Evolutionary conservation across 2,329 filamentous ascomycete species (phyloP).

Genomic region (Grosmannia penicillata): DNA sequence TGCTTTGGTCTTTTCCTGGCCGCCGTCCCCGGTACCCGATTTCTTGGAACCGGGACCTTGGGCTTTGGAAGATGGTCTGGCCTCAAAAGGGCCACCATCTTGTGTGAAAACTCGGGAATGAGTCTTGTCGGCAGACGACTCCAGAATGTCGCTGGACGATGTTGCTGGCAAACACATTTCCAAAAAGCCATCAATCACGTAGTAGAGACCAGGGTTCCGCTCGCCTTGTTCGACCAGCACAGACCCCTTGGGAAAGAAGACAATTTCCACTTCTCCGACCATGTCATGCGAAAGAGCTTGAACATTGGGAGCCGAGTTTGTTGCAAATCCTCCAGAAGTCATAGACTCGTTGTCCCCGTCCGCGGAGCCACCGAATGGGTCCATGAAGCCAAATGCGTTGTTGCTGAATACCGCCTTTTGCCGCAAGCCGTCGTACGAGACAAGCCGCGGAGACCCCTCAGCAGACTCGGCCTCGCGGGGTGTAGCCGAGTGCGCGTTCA

Average conservation of each 20-base stretch:
- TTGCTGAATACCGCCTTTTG: constrained; percentile 67
- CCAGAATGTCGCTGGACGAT: constrained; percentile 23
- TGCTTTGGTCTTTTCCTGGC: constrained; percentile 29
- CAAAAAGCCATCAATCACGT: constrained; percentile 92
- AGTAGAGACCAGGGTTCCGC: constrained; percentile 90
- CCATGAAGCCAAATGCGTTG: constrained; percentile 84
- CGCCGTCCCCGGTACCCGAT: constrained; percentile 12
- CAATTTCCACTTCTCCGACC: constrained; percentile 86
- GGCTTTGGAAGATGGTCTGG: no score
- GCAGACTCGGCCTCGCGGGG: constrained; percentile 58
- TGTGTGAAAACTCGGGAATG: background rate
- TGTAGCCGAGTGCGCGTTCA: constrained; percentile 53
- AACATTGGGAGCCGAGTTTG: constrained; percentile 48
- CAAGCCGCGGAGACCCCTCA: constrained; percentile 70
- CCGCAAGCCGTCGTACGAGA: constrained; percentile 68
- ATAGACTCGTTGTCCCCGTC: constrained; percentile 83
- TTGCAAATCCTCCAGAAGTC: constrained; percentile 44
- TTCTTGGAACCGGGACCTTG: no score
- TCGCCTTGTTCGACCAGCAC: constrained; percentile 94
- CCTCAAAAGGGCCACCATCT: no score
- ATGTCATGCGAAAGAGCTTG: constrained; percentile 62
- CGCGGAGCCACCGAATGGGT: constrained; percentile 59
- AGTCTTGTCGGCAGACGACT: constrained; percentile 11
- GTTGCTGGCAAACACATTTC: constrained; percentile 74
- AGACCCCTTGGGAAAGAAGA: constrained; percentile 89